Percentiles rank a stretch among this genome's conserved stretches.
phyloP scores from a whole-genome alignment of 1,284 basidiomycete species.

The Xerocomus nothofagi region DNA sequence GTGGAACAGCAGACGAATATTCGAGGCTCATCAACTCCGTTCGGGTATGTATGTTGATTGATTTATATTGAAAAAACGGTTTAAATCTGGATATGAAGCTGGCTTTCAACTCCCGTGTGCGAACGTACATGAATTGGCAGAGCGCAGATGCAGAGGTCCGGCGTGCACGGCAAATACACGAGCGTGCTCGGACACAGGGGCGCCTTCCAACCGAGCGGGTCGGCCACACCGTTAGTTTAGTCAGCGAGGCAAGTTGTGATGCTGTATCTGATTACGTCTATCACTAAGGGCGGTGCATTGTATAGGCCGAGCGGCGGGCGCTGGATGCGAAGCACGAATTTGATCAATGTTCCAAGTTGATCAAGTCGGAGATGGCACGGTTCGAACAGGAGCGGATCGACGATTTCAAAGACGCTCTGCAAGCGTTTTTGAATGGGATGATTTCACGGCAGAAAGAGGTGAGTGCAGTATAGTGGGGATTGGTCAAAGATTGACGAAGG shows the following conservation, averaged over 20 bases:
- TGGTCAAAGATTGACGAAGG: not conserved
- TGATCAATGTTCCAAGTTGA: constrained; percentile 82
- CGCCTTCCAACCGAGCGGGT: constrained; percentile 65
- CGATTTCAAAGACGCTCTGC: constrained; percentile 80
- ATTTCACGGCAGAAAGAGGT: constrained; percentile 81
- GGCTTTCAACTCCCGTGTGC: constrained; percentile 84
- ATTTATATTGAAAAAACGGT: not conserved
- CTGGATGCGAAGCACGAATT: constrained; percentile 85
- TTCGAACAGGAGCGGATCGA: constrained; percentile 93
- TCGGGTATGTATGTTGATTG: constrained; percentile 52
- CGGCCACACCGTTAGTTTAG: constrained; percentile 67
- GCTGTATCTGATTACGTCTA: not conserved
- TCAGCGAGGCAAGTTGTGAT: constrained; percentile 63
- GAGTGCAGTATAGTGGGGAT: constrained; percentile 20
- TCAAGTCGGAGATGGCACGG: constrained; percentile 89
- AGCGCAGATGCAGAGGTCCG: constrained; percentile 73
- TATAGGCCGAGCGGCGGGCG: constrained; percentile 75
- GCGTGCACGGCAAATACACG: constrained; percentile 73
- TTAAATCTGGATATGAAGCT: constrained; percentile 45
- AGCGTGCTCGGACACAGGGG: constrained; percentile 77
- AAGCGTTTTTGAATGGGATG: constrained; percentile 81
- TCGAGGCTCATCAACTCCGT: constrained; percentile 89
- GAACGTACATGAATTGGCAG: constrained; percentile 82
- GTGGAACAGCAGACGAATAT: constrained; percentile 78
- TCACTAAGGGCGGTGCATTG: constrained; percentile 3